These are phyloP conservation scores for Aspergillus aculeatinus DNA, from an alignment of 2,329 filamentous ascomycete species.

Conservation along the genomic window DNA sequence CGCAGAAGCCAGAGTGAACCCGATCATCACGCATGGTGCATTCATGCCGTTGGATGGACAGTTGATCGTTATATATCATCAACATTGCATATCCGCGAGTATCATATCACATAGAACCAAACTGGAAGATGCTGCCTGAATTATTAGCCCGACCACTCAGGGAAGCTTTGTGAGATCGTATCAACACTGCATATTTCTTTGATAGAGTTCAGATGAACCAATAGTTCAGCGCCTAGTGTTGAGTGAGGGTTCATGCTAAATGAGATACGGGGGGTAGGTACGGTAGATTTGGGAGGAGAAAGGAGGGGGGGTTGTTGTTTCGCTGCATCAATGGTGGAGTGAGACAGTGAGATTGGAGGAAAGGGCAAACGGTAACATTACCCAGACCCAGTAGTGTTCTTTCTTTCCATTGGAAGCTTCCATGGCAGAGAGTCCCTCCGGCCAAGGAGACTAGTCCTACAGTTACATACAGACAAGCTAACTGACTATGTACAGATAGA, in stretches of 20 bases:
- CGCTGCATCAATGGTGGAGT: background rate
- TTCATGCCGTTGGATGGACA: background rate
- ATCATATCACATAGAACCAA: background rate
- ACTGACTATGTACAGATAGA: background rate
- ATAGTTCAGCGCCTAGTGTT: constrained; percentile 7
- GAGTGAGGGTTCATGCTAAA: background rate
- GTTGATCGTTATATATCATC: background rate
- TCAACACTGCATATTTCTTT: background rate
- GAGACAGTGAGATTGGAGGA: background rate
- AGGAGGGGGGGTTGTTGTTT: too few species aligned
- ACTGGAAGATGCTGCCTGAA: background rate
- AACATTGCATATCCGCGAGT: background rate
- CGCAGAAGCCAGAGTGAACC: background rate
- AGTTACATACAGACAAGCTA: background rate
- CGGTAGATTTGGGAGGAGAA: too few species aligned
- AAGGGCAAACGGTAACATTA: background rate
- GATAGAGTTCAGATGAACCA: constrained; percentile 8
- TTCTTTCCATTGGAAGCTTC: background rate
- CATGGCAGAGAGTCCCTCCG: background rate
- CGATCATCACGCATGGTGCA: background rate
- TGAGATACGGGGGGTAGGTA: background rate
- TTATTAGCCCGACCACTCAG: background rate
- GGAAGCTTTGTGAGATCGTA: background rate
- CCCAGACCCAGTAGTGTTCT: background rate
- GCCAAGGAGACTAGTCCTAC: background rate